A percentile compares a stretch with the other conserved stretches of the same genome.
phyloP scores from a whole-genome alignment of 345 rosid genomes.

The Mallotus nudiflorus region DNA sequence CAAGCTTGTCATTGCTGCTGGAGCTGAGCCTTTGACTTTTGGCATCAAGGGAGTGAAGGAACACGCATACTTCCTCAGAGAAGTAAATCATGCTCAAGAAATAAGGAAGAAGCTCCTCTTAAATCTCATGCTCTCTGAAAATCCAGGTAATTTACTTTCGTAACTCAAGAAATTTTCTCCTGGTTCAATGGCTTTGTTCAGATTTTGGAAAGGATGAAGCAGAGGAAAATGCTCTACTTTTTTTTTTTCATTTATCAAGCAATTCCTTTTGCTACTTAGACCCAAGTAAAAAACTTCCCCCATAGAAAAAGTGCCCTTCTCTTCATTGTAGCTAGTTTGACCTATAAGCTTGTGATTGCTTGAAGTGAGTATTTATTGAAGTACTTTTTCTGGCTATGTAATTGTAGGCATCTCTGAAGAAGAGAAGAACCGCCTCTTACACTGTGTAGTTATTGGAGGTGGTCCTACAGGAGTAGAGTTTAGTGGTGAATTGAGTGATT shows the following conservation, averaged over 20 bases:
- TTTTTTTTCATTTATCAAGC: too few relatives aligned
- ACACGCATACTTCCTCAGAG: constrained; percentile 84
- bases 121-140: constrained; percentile 90
- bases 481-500: constrained; percentile 94
- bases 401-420: constrained; percentile 66
- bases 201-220: too few relatives aligned
- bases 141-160: constrained; percentile 53
- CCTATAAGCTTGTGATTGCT: background rate
- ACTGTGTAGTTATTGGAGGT: constrained; percentile 92
- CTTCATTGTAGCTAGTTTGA: too few relatives aligned
- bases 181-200: background rate
- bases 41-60: constrained; percentile 89
- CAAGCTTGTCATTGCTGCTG: constrained; percentile 82
- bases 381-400: background rate
- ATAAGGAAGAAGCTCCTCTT: constrained; percentile 88
- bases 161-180: background rate
- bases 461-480: constrained; percentile 99
- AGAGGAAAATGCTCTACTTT: too few relatives aligned
- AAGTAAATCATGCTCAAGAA: constrained; percentile 92
- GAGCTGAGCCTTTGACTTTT: constrained; percentile 91
- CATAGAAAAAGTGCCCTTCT: too few relatives aligned
- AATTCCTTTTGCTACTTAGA: too few relatives aligned
- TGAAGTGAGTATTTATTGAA: background rate
- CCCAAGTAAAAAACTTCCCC: too few relatives aligned
- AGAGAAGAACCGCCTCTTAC: constrained; percentile 78